phyloP scores from a whole-genome alignment of 768 basidiomycete species.

The Fomitopsis serialis region DNA sequence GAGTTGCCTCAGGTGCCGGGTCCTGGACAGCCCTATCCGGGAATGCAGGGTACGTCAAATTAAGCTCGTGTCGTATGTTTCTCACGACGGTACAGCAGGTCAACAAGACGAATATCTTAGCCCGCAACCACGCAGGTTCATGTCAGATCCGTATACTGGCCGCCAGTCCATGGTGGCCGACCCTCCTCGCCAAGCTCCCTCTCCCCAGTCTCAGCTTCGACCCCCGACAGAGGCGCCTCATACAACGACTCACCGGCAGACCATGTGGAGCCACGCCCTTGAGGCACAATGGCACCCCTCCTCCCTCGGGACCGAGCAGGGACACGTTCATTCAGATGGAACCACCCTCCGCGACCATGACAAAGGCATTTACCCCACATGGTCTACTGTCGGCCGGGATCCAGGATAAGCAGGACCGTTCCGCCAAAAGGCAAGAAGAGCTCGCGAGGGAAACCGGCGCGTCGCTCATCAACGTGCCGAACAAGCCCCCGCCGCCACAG shows the following conservation, averaged over 20 bases:
- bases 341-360: constrained; percentile 64
- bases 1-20: constrained; percentile 62
- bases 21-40: constrained; percentile 40
- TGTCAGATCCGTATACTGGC: constrained; percentile 50
- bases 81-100: not conserved
- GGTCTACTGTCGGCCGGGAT: constrained; percentile 92
- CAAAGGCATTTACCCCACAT: constrained; percentile 92
- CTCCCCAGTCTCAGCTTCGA: constrained; percentile 19
- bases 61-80: not conserved
- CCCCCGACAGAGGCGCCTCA: constrained; percentile 19
- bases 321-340: constrained; percentile 77
- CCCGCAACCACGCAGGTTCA: constrained; percentile 39
- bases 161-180: constrained; percentile 37
- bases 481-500: constrained; percentile 92
- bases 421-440: constrained; percentile 93
- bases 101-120: constrained; percentile 34
- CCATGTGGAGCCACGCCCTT: constrained; percentile 86
- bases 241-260: constrained; percentile 43
- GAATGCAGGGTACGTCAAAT: constrained; percentile 30
- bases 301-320: constrained; percentile 9
- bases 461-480: constrained; percentile 92
- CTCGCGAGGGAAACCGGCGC: constrained; percentile 87
- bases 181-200: constrained; percentile 14
- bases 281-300: constrained; percentile 36
- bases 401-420: constrained; percentile 93